These are phyloP conservation scores for Canavalia gladiata DNA, from an alignment of 306 rosid genomes.

Conservation along the genomic window DNA sequence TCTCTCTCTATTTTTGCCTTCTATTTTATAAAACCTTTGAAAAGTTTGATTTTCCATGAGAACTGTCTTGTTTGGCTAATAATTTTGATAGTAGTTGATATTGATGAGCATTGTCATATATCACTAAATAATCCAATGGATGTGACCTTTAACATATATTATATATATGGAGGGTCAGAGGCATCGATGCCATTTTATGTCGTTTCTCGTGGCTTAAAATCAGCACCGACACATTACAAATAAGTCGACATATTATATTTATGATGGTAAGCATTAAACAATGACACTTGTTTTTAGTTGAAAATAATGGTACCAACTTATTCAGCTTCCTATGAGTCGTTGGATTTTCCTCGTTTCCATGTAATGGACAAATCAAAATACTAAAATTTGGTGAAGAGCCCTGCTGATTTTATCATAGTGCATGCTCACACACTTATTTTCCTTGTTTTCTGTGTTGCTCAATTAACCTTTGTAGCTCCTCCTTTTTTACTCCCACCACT, in stretches of 20 bases:
- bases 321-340: constrained; percentile 17
- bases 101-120: constrained; percentile 22
- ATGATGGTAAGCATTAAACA: constrained; percentile 17
- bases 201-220: constrained; percentile 18
- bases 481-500: constrained; percentile 69
- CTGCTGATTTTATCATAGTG: constrained; percentile 4
- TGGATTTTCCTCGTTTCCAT: not conserved
- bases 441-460: constrained; percentile 57
- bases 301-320: constrained; percentile 43
- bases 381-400: not conserved
- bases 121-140: constrained; percentile 49
- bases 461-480: constrained; percentile 67
- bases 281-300: constrained; percentile 28
- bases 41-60: not conserved
- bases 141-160: constrained; percentile 11
- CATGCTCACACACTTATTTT: constrained; percentile 4
- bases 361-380: not conserved
- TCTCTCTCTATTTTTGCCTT: not conserved
- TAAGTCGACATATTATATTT: constrained; percentile 14
- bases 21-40: not conserved
- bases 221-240: constrained; percentile 51
- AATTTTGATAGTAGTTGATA: constrained; percentile 14
- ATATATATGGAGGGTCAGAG: constrained; percentile 1
- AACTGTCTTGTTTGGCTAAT: constrained; percentile 10
- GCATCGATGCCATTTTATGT: constrained; percentile 31